Conservation (phyloP, 179 eudicot genomes). For the Camellia oleifera region DNA sequence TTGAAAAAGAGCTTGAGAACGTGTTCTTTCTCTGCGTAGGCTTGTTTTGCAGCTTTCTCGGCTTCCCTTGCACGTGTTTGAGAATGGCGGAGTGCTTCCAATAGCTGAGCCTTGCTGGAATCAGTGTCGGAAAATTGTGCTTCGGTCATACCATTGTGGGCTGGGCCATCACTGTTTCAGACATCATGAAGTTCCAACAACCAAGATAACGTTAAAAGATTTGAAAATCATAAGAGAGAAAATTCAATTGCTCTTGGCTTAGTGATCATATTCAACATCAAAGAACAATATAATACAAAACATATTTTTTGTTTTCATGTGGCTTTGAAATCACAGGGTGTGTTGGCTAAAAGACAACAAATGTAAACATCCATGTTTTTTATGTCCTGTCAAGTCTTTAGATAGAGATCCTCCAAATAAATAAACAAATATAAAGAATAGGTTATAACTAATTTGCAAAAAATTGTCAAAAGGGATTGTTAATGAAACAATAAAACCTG, state of each 20-base stretch:
- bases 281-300: neutral
- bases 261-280: neutral
- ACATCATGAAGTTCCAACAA: neutral
- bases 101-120: conserved; percentile 52
- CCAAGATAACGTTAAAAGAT: conserved; percentile 1
- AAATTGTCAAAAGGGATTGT: neutral
- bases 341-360: neutral
- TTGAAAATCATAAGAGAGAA: neutral
- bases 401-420: neutral
- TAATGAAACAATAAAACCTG: neutral
- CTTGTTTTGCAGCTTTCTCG: conserved; percentile 74
- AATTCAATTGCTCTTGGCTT: neutral
- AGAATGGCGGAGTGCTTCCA: conserved; percentile 93
- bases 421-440: neutral
- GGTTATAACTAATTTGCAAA: neutral
- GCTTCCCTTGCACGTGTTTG: conserved; percentile 97
- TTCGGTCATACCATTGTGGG: conserved; percentile 20
- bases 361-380: neutral
- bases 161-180: conserved; percentile 28
- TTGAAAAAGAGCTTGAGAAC: conserved; percentile 70
- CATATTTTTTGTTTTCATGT: neutral
- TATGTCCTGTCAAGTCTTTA: neutral
- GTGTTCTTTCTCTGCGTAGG: conserved; percentile 75
- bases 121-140: conserved; percentile 26
- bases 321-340: neutral